A percentile compares a stretch with the other conserved stretches of the same genome.
Conservation (phyloP, 768 basidiomycete species). For the Suillus brevipes region DNA sequence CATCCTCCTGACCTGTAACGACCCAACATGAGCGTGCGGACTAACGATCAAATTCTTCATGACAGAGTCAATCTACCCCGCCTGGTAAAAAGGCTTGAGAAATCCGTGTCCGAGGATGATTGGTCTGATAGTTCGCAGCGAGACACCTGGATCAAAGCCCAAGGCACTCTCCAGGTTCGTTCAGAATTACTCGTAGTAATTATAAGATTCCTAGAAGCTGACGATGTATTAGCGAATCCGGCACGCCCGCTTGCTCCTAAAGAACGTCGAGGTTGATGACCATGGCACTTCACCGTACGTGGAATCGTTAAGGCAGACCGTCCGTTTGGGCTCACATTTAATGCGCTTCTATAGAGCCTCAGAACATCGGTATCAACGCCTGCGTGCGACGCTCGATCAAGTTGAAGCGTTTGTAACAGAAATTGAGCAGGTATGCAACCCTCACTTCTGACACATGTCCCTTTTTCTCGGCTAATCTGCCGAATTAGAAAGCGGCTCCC, state of each 20-base stretch:
- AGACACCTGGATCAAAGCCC: slow-evolving; percentile 55
- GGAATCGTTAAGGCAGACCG: slow-evolving; percentile 2
- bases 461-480: slow-evolving; percentile 2
- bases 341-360: slow-evolving; percentile 37
- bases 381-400: slow-evolving; percentile 51
- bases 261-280: slow-evolving; percentile 55
- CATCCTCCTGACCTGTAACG: slow-evolving; percentile 9
- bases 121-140: slow-evolving; percentile 32
- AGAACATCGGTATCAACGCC: slow-evolving; percentile 45
- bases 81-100: slow-evolving; percentile 62
- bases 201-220: not conserved
- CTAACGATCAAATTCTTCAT: slow-evolving; percentile 40
- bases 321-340: slow-evolving; percentile 1
- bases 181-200: not conserved
- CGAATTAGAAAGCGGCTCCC: slow-evolving; percentile 42
- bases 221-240: slow-evolving; percentile 44
- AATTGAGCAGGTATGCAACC: slow-evolving; percentile 48
- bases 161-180: slow-evolving; percentile 56
- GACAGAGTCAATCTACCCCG: slow-evolving; percentile 70
- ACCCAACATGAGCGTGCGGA: slow-evolving; percentile 25
- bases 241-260: slow-evolving; percentile 55
- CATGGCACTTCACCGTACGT: slow-evolving; percentile 46
- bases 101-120: slow-evolving; percentile 40
- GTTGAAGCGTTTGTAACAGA: slow-evolving; percentile 54
- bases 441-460: not conserved